Percentiles rank a stretch among this genome's conserved stretches.
phyloP scores from a whole-genome alignment of 345 rosid genomes.

The Cardamine resedifolia region DNA sequence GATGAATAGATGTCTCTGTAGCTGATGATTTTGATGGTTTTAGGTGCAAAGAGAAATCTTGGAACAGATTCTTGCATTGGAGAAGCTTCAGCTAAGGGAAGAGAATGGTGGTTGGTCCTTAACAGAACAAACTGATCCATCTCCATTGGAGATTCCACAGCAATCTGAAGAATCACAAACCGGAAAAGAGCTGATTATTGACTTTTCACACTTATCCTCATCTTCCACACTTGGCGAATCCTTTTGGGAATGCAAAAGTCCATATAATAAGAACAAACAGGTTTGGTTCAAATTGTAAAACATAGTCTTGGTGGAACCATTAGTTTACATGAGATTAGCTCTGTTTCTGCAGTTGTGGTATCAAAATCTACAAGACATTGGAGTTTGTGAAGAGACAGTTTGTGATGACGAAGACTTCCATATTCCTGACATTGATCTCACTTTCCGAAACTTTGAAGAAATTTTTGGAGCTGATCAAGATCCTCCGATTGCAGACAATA shows the following conservation, averaged over 20 bases:
- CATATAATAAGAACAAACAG: conserved; percentile 39
- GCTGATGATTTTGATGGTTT: conserved; percentile 4
- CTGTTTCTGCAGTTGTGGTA: conserved; percentile 58
- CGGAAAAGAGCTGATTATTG: conserved; percentile 44
- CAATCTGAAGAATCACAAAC: conserved; percentile 39
- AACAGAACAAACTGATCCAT: conserved; percentile 12
- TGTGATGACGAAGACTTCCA: conserved; percentile 57
- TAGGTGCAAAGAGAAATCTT: conserved; percentile 40
- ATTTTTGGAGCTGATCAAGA: conserved; percentile 67
- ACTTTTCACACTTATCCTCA: conserved; percentile 47
- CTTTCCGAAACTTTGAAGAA: conserved; percentile 76
- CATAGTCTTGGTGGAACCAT: conserved; percentile 43
- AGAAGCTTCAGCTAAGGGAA: conserved; percentile 55
- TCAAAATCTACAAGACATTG: conserved; percentile 86
- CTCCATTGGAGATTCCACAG: conserved; percentile 24
- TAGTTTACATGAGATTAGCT: conserved; percentile 20
- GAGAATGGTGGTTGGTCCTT: conserved; percentile 27
- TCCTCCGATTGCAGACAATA: conserved; percentile 38
- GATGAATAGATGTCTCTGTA: conserved; percentile 2
- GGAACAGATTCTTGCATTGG: conserved; percentile 75
- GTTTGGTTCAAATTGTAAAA: conserved; percentile 8
- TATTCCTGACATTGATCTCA: conserved; percentile 78
- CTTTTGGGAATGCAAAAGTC: conserved; percentile 71
- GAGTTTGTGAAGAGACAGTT: conserved; percentile 69
- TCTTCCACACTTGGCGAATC: conserved; percentile 51